Evolutionary conservation across 306 rosid genomes (phyloP).

Genomic region (Acacia melanoxylon): DNA sequence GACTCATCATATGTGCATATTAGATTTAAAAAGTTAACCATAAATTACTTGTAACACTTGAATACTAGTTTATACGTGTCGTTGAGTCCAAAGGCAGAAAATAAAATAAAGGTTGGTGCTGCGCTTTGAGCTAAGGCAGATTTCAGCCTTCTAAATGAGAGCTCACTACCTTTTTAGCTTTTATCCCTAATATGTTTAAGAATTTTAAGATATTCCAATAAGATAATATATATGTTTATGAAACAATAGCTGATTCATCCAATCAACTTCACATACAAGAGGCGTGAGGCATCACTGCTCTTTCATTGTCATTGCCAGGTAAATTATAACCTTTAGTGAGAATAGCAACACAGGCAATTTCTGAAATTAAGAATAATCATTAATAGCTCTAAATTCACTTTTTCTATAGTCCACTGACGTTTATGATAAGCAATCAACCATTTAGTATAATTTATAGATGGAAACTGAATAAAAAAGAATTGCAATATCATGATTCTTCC

Average conservation of each 20-base stretch:
- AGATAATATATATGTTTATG: constrained; percentile 32
- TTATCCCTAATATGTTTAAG: background rate
- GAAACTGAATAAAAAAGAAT: constrained; percentile 31
- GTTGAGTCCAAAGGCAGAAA: background rate
- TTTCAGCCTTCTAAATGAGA: background rate
- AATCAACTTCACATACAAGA: constrained; percentile 38
- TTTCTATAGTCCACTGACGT: constrained; percentile 19
- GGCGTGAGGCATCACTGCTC: constrained; percentile 38
- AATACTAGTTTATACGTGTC: background rate
- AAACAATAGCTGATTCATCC: constrained; percentile 47
- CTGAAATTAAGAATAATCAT: constrained; percentile 32
- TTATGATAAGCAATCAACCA: constrained; percentile 23
- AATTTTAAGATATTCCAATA: constrained; percentile 9
- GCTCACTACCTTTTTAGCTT: background rate
- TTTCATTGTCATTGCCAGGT: constrained; percentile 34
- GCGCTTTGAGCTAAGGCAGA: background rate
- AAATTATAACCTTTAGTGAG: constrained; percentile 7
- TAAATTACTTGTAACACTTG: background rate
- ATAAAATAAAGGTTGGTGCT: background rate
- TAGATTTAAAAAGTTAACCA: background rate
- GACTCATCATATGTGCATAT: constrained; percentile 30
- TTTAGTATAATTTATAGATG: constrained; percentile 1
- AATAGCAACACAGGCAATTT: constrained; percentile 24
- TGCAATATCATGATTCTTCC: constrained; percentile 12
- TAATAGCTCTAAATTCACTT: constrained; percentile 33